Conservation (phyloP, 2,329 filamentous ascomycete genomes). For the Aspergillus transmontanensis region DNA sequence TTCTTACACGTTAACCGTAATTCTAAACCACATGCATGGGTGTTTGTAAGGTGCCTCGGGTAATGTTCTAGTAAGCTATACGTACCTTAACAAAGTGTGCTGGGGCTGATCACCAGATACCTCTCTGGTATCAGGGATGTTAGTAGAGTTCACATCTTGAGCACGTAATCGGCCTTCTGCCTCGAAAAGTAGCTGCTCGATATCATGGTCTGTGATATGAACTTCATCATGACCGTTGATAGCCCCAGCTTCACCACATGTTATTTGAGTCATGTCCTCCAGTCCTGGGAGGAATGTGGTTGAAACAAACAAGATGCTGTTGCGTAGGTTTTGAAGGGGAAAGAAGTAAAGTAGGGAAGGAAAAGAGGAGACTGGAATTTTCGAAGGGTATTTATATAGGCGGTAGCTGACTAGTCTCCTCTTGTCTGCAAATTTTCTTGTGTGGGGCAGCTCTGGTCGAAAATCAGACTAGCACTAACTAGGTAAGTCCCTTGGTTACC, state of each 20-base stretch:
- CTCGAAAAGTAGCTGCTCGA: conserved; percentile 64
- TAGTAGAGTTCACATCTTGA: conserved; percentile 7
- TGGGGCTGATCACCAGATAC: not conserved
- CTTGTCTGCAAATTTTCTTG: not conserved
- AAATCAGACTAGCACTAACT: not conserved
- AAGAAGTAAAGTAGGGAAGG: not conserved
- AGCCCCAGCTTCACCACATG: not conserved
- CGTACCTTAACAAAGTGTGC: conserved; percentile 18
- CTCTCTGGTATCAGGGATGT: not conserved
- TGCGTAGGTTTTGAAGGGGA: not conserved
- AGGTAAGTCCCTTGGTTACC: not conserved
- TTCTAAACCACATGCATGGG: not conserved
- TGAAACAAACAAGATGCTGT: no score
- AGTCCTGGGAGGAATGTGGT: conserved; percentile 7
- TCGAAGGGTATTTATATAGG: not conserved
- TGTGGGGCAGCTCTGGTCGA: not conserved
- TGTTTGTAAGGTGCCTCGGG: no score
- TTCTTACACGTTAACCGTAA: not conserved
- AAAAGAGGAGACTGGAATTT: not conserved
- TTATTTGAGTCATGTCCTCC: conserved; percentile 10
- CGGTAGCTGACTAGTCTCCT: not conserved
- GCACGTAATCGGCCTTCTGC: conserved; percentile 61
- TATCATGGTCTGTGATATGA: conserved; percentile 64
- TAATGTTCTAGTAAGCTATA: not conserved
- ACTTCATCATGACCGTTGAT: conserved; percentile 26